Base-by-base conservation (phyloP, 2,329 filamentous ascomycete species). In the Hansfordia pulvinata region DNA sequence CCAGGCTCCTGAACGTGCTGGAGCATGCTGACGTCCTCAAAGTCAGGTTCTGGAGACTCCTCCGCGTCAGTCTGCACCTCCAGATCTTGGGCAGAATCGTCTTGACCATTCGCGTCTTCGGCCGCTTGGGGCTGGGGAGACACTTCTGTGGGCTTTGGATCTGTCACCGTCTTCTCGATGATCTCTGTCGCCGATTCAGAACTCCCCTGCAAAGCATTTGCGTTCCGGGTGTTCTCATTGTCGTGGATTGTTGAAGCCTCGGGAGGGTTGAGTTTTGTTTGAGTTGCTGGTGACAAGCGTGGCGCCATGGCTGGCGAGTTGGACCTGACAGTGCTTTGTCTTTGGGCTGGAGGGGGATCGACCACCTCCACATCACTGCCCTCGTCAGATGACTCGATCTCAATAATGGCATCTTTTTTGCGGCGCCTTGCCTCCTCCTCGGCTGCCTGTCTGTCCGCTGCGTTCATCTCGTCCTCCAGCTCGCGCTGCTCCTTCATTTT, bases 351-450 rank as follows among this genome's bases (percentile, higher is more conserved):
- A 3, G 56, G 53, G 2, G 51, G 54, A 20, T 75, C 67, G 8
- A 76, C 37, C 17, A 76, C 54, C 40, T 76, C 61, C 14, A 76
- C 39, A 37, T 73, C 70, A 31, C 58, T 64, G 10, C 62, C 65
- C 19, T 60, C 62, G 23, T 73, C 67, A 3, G 69, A 71, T 3
- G 72, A 77, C 17, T 69, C 64, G 19, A 83, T 68, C 32, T 72
- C 60, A 27, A 82, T 65, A 8, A 76, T 50, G 1, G 62, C 62
- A 23, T 65, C 51, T 25, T 61, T 49, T 28, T 53, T 51, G 24
- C 54, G 53, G 13, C 44, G 49, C 14, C 43, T 52, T 21, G 70
- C 57, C 25, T 73, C 66, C 37, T 73, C 69, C 23, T 62, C 52
- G 0, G 71, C 64, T 30, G 62, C 58, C 26, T 68, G 60, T 15